Base-by-base conservation (phyloP, 2,329 filamentous ascomycete species). In the Periconia digitata region DNA sequence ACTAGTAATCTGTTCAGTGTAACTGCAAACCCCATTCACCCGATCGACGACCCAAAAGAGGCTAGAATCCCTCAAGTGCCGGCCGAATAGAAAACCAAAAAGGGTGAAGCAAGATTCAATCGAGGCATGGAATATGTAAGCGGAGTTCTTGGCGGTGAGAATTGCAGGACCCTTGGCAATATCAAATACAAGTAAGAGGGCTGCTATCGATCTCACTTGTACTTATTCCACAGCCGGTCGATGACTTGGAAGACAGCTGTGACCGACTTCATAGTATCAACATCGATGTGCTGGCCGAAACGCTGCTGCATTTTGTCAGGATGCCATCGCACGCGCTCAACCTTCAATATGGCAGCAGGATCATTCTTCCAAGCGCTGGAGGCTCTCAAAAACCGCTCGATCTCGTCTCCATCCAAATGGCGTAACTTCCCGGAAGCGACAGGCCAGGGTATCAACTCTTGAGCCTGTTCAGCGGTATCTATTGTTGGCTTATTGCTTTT, bases 291-390 rank as follows among this genome's bases (percentile, higher is more conserved):
- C 50, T 83, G 75, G 3, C 90, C 89, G 51, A 95, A 85, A 44
- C 85, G 83, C 74, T 96, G 94, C 76, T 96, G 90, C 47, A 97
- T 88, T 77, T 97, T 99, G 74, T 99, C 94, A 3, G 94, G 94
- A 75, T 99, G 94, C 94, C 94, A 99, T 15, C 91, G 81, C 16
- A 97, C 85, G 43, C 94, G 84, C 75, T 99, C 94, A 5, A 84
- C 76, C 72, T 95, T 96, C 44, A 97, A 76, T 5, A 80, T 68
- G 38, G 79, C 75, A 13, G 72, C 45, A 17, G 82, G 46, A 48
- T 76, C 72, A 6, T 64, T 56, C 16, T 55, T 58, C 59, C 65
- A 66, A 8, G 53, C 49, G 6, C 77, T 77, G n/a, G 78, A 79
- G 63, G 79, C 74, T 1, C 82, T 75, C 60, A 94, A 85, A 63